Conservation (phyloP, 2,329 filamentous ascomycete species). For the Samsoniella hepiali region DNA sequence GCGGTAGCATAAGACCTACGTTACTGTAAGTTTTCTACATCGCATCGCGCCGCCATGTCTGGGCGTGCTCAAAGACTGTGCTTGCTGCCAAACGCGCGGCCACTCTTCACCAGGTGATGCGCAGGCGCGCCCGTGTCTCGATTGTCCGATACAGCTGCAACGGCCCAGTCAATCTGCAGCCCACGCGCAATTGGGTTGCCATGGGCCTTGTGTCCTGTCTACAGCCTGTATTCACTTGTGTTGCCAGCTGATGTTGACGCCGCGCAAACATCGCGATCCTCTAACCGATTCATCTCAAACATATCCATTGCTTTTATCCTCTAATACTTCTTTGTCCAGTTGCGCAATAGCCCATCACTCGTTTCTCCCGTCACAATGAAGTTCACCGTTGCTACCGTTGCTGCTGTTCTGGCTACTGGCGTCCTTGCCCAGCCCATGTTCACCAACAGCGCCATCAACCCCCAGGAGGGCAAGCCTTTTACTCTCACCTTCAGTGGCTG, state of each 20-base stretch:
- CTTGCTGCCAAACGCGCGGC: not conserved
- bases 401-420: constrained; percentile 25
- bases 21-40: not conserved
- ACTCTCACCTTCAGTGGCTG: constrained; percentile 33
- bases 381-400: constrained; percentile 30
- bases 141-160: not conserved
- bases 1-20: no score
- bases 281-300: not conserved
- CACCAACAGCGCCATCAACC: constrained; percentile 31
- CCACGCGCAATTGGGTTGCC: not conserved
- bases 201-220: not conserved
- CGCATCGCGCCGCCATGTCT: not conserved
- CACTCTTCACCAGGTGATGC: not conserved
- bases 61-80: not conserved
- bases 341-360: not conserved
- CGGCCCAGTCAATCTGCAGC: not conserved
- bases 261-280: not conserved
- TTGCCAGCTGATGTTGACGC: not conserved
- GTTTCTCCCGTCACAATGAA: constrained; percentile 33
- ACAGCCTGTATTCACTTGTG: not conserved
- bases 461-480: constrained; percentile 32
- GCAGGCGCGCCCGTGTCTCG: not conserved
- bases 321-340: not conserved
- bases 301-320: not conserved
- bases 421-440: constrained; percentile 31